Percentiles rank a stretch among this genome's conserved stretches.
Conservation (phyloP, 352 stramenopile species). For the Pythium aristosporum region DNA sequence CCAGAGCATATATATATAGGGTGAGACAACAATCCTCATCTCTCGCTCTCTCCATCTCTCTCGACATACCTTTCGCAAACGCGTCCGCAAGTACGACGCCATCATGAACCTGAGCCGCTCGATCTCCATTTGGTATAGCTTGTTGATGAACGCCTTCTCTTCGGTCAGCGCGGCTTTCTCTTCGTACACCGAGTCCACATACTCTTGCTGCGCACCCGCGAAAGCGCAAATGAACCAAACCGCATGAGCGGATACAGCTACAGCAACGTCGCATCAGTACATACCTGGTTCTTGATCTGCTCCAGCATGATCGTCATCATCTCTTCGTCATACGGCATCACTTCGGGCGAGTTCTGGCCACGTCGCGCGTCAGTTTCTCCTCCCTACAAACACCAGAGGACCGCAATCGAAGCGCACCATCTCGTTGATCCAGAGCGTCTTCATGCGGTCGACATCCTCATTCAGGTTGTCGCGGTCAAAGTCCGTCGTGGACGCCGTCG, state of each 20-base stretch:
- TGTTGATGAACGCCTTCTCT: slow-evolving; percentile 80
- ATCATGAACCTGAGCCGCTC: slow-evolving; percentile 85
- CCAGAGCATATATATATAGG: not conserved
- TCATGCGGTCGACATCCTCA: slow-evolving; percentile 74
- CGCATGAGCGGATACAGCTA: not conserved
- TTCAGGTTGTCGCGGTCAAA: slow-evolving; percentile 78
- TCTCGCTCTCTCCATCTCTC: not conserved
- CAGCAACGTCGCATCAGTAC: not conserved
- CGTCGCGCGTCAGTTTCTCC: not conserved
- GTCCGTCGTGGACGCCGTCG: slow-evolving; percentile 23
- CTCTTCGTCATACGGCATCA: slow-evolving; percentile 73
- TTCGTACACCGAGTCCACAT: slow-evolving; percentile 77
- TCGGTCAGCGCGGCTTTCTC: slow-evolving; percentile 63
- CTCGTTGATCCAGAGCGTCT: slow-evolving; percentile 79
- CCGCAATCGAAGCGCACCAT: slow-evolving; percentile 36
- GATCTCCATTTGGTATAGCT: slow-evolving; percentile 90
- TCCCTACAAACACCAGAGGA: not conserved
- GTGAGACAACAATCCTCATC: not conserved
- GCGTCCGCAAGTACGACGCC: slow-evolving; percentile 76
- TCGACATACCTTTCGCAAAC: slow-evolving; percentile 55
- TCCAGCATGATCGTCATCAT: slow-evolving; percentile 84
- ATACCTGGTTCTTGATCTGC: slow-evolving; percentile 78
- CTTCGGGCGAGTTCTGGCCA: slow-evolving; percentile 70
- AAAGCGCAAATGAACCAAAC: not conserved
- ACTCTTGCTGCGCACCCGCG: slow-evolving; percentile 55